phyloP scores from a whole-genome alignment of 768 basidiomycete species.

The Phlegmacium glaucopus region DNA sequence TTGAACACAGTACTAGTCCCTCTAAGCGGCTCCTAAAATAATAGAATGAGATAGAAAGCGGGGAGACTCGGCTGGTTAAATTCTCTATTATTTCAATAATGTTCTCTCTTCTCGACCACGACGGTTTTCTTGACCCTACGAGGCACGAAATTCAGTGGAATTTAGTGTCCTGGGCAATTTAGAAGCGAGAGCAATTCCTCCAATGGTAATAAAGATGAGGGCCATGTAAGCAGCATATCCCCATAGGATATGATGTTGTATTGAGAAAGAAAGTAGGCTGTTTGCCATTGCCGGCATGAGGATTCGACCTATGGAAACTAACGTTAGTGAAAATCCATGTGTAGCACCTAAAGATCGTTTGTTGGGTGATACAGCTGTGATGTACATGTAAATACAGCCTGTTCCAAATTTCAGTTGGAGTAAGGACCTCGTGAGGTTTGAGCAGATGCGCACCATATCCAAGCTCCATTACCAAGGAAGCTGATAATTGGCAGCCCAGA shows the following conservation, averaged over 20 bases:
- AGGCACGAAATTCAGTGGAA: neutral
- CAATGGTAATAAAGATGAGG: conserved; percentile 16
- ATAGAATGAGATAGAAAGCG: too few species aligned
- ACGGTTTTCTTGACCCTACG: too few species aligned
- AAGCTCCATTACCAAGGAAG: conserved; percentile 28
- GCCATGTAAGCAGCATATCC: conserved; percentile 20
- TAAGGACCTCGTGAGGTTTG: neutral
- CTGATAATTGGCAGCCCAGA: conserved; percentile 23
- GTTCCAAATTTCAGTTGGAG: neutral
- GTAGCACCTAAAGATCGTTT: conserved; percentile 52
- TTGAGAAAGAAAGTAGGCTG: conserved; percentile 24
- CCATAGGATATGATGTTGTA: conserved; percentile 18
- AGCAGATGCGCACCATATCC: conserved; percentile 27
- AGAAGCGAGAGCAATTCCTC: conserved; percentile 16
- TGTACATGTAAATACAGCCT: conserved; percentile 41
- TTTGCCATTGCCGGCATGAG: conserved; percentile 16
- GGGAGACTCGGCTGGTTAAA: too few species aligned
- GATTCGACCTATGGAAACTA: conserved; percentile 24
- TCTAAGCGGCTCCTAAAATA: too few species aligned
- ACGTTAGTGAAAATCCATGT: conserved; percentile 41
- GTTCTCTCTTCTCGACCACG: too few species aligned
- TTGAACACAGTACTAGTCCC: too few species aligned
- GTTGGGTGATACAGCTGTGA: conserved; percentile 53
- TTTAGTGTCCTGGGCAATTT: conserved; percentile 10
- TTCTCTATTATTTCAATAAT: too few species aligned